Base-by-base conservation (phyloP, 1,139 yeast genomes). In the Taphrina populina region DNA sequence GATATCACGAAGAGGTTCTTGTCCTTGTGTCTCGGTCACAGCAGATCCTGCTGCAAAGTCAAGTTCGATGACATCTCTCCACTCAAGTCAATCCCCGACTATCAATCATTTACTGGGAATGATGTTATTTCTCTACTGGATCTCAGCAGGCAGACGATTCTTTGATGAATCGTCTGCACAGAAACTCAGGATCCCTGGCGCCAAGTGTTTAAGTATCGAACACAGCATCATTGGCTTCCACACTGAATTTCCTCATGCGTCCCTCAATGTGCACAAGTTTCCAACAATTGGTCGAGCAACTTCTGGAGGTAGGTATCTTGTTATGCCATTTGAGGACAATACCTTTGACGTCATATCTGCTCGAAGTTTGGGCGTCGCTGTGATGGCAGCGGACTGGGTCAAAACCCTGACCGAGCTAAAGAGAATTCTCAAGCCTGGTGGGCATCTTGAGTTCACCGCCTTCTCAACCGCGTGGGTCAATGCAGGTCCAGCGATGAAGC, bases 321-420 rank as follows among this genome's bases (percentile, higher is more conserved):
- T 6, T 5, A 17, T 43, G 5, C 47, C 47, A 24, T 43, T 30
- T 20, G 37, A 35, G 2, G 27, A 43, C 37, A 29, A 29, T 11
- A 19, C 47, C 5, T 43, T 43, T 29, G 47, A 43, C 13, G 47
- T 43, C 23, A 17, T 43, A 19, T 43, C 47, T 19, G 47, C 47
- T 11, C 35, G 15, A 3, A 37, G 26, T 3, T 26, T 43, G 37
- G n/a, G 29, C 2, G 20, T 30, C 23, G 17, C 36, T 13, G 47
- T 43, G 3, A 10, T 30, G 2, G 37, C 47, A 11, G 23, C 10
- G 11, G 37, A 43, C n/a, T 43, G 47, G 47, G 26, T 26, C 10
- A 29, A 17, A n/a, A 43, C 47, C 10, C 29, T 43, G 4, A 17
- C 26, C 5, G 47, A 43, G 17, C 29, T 43, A 15, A 15, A 30